Base-by-base conservation (phyloP, 2,329 filamentous ascomycete genomes). In the Monosporascus sp. region DNA sequence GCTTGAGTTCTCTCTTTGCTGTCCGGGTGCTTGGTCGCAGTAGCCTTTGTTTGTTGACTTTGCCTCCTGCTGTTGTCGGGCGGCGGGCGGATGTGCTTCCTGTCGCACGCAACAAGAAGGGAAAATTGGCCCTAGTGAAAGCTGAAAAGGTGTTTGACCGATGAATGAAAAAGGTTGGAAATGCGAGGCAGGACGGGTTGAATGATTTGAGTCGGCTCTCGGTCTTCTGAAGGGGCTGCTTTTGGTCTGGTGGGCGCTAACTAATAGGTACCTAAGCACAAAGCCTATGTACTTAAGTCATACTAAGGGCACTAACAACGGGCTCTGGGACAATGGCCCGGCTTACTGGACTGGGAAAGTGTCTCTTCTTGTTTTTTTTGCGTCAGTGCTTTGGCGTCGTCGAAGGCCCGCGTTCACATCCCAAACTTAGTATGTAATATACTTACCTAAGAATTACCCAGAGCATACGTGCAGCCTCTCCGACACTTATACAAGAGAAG, bases 281-380 rank as follows among this genome's bases (percentile, higher is more conserved):
- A 34, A 14, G 31, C 31, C 17, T 41, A 8, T 41, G 7, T 41
- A 41, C 38, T 20, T 41, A 20, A 17, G 38, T 18, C 18, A 7
- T 18, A 41, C 42, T 31, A 42, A 24, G 39, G 18, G 18, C 39
- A 18, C 39, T 42, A 17, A 14, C 17, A 27, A 27, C n/a, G 22
- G 42, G 11, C 42, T 14, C 22, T 7, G 14, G 20, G 15, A 25
- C 14, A 9, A 46, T n/a, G 24, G 31, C 31, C 2, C 42, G 42
- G 42, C 42, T 46, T 46, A 46, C 42, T 46, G 42, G 42, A 46
- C 24, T 46, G 24, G 42, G 42, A 46, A 46, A 46, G 42, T 31
- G 24, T 46, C 24, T 17, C 25, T 22, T 17, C 9, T 46, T 17
- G 17, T 17, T 27, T 46, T 27, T 46, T 14, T 31, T 31, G 42